phyloP scores from a whole-genome alignment of 2,329 filamentous ascomycete genomes.

The Cladosporium sp. region DNA sequence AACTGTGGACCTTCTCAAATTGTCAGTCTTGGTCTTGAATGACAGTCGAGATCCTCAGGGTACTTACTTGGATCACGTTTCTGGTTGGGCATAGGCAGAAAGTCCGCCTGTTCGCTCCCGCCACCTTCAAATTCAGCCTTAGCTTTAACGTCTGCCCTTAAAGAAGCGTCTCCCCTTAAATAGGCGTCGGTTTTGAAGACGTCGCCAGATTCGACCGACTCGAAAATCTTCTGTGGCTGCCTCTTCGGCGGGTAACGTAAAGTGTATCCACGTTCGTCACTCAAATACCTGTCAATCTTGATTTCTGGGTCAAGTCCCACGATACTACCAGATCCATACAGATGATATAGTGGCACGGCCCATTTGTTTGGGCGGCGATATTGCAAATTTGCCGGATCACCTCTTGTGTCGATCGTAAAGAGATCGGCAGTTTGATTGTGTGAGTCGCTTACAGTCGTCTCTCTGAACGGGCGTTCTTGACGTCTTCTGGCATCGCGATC shows the following conservation, averaged over 20 bases:
- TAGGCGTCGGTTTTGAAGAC: too few species aligned
- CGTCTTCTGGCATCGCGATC: too few species aligned
- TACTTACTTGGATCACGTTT: not conserved
- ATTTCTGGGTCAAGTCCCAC: constrained; percentile 59
- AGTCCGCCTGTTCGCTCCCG: not conserved
- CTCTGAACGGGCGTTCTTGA: too few species aligned
- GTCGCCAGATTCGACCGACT: not conserved
- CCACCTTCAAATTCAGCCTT: not conserved
- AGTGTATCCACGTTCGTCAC: constrained; percentile 39
- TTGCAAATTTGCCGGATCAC: constrained; percentile 68
- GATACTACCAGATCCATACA: constrained; percentile 63
- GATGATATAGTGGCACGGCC: constrained; percentile 65
- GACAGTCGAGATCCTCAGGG: too few species aligned
- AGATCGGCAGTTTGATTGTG: constrained; percentile 27
- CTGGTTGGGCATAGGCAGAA: not conserved
- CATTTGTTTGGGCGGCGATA: constrained; percentile 73
- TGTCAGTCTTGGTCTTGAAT: not conserved
- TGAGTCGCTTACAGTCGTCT: not conserved
- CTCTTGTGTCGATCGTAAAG: constrained; percentile 66
- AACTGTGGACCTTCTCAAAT: not conserved
- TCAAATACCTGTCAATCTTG: constrained; percentile 62
- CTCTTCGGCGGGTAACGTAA: constrained; percentile 1
- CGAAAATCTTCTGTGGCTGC: not conserved
- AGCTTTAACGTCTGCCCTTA: too few species aligned
- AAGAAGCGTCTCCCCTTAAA: too few species aligned